A percentile compares a stretch with the other conserved stretches of the same genome.
These are phyloP conservation scores for Penicillium aurantiogriseum DNA, from an alignment of 2,329 filamentous ascomycete species.

Conservation along the genomic window DNA sequence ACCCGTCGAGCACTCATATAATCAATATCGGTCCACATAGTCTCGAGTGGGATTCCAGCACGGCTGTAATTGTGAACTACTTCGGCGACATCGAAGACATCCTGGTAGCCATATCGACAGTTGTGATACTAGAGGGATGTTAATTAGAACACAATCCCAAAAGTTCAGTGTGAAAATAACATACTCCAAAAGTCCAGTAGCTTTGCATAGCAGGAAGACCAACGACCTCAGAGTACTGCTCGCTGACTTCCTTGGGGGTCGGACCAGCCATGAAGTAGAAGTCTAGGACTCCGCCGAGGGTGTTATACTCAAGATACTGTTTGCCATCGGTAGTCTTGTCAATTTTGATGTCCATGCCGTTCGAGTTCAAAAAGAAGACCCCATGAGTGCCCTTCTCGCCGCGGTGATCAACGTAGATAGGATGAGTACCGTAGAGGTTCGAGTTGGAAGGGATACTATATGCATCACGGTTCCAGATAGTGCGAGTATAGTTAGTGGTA, in stretches of 20 bases:
- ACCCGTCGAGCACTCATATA: slow-evolving; percentile 42
- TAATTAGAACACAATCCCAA: background rate
- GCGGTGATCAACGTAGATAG: slow-evolving; percentile 73
- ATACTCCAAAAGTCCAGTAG: slow-evolving; percentile 62
- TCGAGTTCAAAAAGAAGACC: slow-evolving; percentile 69
- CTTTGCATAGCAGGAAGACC: slow-evolving; percentile 61
- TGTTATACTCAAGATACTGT: slow-evolving; percentile 77
- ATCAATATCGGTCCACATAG: slow-evolving; percentile 49
- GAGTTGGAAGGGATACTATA: slow-evolving; percentile 59
- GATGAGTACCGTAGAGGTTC: slow-evolving; percentile 72
- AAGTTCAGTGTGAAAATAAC: background rate
- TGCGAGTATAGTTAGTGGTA: slow-evolving; percentile 67
- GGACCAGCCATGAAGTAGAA: slow-evolving; percentile 65
- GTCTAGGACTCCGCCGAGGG: slow-evolving; percentile 73
- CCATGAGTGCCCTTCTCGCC: slow-evolving; percentile 56
- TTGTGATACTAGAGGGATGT: slow-evolving; percentile 50
- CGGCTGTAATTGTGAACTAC: slow-evolving; percentile 45
- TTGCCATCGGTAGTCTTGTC: slow-evolving; percentile 58
- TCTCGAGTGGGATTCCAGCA: slow-evolving; percentile 45
- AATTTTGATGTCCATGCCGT: slow-evolving; percentile 76
- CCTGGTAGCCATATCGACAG: slow-evolving; percentile 62
- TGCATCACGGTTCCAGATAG: slow-evolving; percentile 68
- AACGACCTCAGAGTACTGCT: slow-evolving; percentile 59
- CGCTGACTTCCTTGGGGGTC: slow-evolving; percentile 56
- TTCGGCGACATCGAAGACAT: slow-evolving; percentile 47